A percentile compares a stretch with the other conserved stretches of the same genome.
Evolutionary conservation across 1,284 basidiomycete genomes (phyloP).

Genomic region (Neolentinus lepideus): DNA sequence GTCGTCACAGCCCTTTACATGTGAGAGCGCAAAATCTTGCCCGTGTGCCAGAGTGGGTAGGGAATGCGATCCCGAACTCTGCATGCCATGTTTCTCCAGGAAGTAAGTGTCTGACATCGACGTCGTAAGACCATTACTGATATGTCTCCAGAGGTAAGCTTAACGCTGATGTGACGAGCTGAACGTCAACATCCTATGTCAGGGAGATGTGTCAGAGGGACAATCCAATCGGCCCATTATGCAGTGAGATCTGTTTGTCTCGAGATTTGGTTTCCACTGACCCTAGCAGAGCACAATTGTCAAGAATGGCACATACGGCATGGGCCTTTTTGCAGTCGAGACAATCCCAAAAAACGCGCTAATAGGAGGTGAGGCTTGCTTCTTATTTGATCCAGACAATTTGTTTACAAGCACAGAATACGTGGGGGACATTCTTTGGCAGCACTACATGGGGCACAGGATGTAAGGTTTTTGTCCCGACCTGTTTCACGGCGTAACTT

Average conservation of each 20-base stretch:
- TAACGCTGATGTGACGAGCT: neutral
- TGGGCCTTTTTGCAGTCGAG: slow-evolving; percentile 34
- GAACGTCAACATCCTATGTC: neutral
- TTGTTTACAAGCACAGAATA: slow-evolving; percentile 18
- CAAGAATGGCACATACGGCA: slow-evolving; percentile 28
- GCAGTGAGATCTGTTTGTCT: neutral
- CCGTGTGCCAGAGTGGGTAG: slow-evolving; percentile 23
- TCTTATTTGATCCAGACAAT: neutral
- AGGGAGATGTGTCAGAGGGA: slow-evolving; percentile 13
- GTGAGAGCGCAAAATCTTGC: slow-evolving; percentile 25
- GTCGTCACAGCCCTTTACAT: slow-evolving; percentile 8
- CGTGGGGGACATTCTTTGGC: slow-evolving; percentile 26
- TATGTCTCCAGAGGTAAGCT: neutral
- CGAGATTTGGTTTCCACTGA: neutral
- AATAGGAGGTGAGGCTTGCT: slow-evolving; percentile 29
- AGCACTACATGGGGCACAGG: slow-evolving; percentile 15
- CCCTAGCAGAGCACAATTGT: slow-evolving; percentile 24
- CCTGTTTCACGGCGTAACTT: neutral
- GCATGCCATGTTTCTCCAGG: slow-evolving; percentile 12
- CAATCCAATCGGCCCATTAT: slow-evolving; percentile 15
- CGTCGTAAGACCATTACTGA: neutral
- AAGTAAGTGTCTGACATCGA: slow-evolving; percentile 2
- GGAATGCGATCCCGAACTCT: slow-evolving; percentile 37
- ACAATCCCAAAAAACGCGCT: slow-evolving; percentile 21
- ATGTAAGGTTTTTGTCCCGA: slow-evolving; percentile 28